These are phyloP conservation scores for Hymenoscyphus salicellus DNA, from an alignment of 2,329 filamentous ascomycete species.

Conservation along the genomic window DNA sequence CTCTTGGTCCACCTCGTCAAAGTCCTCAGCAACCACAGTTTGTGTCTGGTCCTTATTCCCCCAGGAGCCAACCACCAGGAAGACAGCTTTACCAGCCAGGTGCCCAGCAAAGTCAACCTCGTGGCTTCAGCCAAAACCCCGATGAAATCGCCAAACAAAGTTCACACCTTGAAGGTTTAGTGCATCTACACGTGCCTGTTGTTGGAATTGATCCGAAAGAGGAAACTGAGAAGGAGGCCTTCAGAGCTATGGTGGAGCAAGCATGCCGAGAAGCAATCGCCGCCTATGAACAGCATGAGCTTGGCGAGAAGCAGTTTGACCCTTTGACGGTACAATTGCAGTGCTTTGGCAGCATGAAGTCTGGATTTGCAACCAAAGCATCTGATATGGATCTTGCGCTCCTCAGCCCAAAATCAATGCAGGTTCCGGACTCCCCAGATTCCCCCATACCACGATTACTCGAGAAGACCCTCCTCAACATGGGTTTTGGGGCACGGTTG, in stretches of 20 bases:
- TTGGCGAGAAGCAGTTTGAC: conserved; percentile 46
- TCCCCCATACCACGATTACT: conserved; percentile 69
- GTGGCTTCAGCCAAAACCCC: conserved; percentile 18
- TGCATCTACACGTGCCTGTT: conserved; percentile 33
- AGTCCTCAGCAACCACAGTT: conserved; percentile 16
- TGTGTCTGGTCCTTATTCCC: conserved; percentile 13
- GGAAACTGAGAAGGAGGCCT: conserved; percentile 66
- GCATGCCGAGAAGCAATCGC: conserved; percentile 61
- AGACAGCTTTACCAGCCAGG: conserved; percentile 35
- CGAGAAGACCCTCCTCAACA: conserved; percentile 69
- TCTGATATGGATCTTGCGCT: conserved; percentile 89
- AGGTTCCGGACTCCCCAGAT: conserved; percentile 51
- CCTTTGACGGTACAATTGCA: conserved; percentile 61
- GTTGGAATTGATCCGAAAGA: conserved; percentile 61
- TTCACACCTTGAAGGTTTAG: conserved; percentile 49
- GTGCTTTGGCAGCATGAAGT: conserved; percentile 78
- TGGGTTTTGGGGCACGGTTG: conserved; percentile 71
- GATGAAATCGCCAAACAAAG: conserved; percentile 51
- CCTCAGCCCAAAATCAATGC: conserved; percentile 59
- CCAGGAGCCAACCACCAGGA: conserved; percentile 27
- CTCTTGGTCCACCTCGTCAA: conserved; percentile 9
- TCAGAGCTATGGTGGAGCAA: conserved; percentile 61
- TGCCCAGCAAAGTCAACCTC: conserved; percentile 16
- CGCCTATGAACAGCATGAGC: conserved; percentile 47
- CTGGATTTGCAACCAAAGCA: conserved; percentile 81